These are phyloP conservation scores for Syzygium syzygioides DNA, from an alignment of 441 rosid species.

Conservation along the genomic window DNA sequence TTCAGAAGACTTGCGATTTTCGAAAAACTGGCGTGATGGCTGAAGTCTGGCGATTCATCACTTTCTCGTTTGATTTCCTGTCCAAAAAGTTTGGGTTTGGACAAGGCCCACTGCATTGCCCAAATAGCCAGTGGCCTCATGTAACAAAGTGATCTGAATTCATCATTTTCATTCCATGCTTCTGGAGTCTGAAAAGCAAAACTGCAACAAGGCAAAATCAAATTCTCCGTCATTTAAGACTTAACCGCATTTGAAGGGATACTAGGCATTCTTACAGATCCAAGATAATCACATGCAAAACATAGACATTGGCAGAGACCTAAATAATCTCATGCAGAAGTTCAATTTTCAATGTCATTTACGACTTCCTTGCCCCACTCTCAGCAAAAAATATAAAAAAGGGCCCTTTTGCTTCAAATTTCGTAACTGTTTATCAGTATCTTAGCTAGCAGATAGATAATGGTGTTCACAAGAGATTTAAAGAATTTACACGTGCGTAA, in stretches of 20 bases:
- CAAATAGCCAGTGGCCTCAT: slow-evolving; percentile 75
- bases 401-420: neutral
- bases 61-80: slow-evolving; percentile 22
- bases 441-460: neutral
- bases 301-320: neutral
- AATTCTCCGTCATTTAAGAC: neutral
- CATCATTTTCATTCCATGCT: slow-evolving; percentile 47
- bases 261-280: neutral
- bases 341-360: neutral
- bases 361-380: neutral
- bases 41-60: slow-evolving; percentile 24
- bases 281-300: neutral
- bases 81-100: slow-evolving; percentile 28
- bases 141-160: slow-evolving; percentile 57
- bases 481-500: neutral
- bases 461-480: neutral
- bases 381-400: neutral
- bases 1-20: slow-evolving; percentile 45
- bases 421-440: neutral
- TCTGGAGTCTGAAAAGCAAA: slow-evolving; percentile 69
- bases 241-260: neutral
- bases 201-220: slow-evolving; percentile 17
- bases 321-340: neutral
- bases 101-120: slow-evolving; percentile 72
- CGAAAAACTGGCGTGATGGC: slow-evolving; percentile 43